Percentiles rank a stretch among this genome's conserved stretches.
phyloP scores from a whole-genome alignment of 1,139 yeast genomes.

The Oligophagozyma castellii region DNA sequence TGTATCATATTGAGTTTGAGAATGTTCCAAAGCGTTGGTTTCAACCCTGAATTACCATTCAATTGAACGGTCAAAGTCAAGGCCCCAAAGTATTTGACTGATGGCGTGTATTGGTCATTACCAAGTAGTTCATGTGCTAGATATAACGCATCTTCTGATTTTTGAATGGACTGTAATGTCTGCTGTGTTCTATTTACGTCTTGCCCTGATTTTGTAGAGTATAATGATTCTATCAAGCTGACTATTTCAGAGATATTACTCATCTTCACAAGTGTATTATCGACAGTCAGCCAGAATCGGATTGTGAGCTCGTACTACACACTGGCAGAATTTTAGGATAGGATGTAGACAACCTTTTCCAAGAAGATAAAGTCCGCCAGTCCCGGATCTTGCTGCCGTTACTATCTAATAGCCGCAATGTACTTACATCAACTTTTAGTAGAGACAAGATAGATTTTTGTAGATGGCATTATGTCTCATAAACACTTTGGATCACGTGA shows the following conservation, averaged over 20 bases:
- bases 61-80: slow-evolving; percentile 50
- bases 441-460: too few species aligned
- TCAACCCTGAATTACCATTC: slow-evolving; percentile 16
- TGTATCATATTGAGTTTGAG: slow-evolving; percentile 19
- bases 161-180: slow-evolving; percentile 41
- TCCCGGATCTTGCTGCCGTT: too few species aligned
- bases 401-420: too few species aligned
- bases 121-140: slow-evolving; percentile 38
- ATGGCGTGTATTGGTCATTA: slow-evolving; percentile 26
- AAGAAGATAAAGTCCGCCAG: too few species aligned
- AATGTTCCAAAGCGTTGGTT: slow-evolving; percentile 13
- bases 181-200: slow-evolving; percentile 36
- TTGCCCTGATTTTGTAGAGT: slow-evolving; percentile 22
- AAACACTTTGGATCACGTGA: too few species aligned
- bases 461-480: too few species aligned
- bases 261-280: too few species aligned
- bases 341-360: too few species aligned
- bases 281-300: too few species aligned
- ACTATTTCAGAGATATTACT: slow-evolving; percentile 14
- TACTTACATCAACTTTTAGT: too few species aligned
- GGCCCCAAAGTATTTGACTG: slow-evolving; percentile 61
- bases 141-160: slow-evolving; percentile 34
- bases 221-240: slow-evolving; percentile 19
- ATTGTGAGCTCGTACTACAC: too few species aligned
- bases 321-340: too few species aligned